Percentiles rank a stretch among this genome's conserved stretches.
phyloP scores from a whole-genome alignment of 306 rosid species.

The Luffa acutangula region DNA sequence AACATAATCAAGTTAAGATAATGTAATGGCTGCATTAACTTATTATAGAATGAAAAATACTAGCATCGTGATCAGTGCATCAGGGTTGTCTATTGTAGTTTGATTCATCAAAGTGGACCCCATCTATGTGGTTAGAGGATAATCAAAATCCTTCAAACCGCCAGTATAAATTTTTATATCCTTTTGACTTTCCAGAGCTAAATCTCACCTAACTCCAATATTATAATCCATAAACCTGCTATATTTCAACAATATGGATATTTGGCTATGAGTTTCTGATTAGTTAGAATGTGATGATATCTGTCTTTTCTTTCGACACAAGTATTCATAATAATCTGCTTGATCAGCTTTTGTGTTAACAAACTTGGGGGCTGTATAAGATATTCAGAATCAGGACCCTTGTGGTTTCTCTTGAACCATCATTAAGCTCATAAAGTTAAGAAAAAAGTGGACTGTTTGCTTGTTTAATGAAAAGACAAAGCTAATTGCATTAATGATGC shows the following conservation, averaged over 20 bases:
- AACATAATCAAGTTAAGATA: constrained; percentile 10
- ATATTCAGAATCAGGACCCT: constrained; percentile 16
- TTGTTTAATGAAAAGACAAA: background rate
- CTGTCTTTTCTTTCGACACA: constrained; percentile 32
- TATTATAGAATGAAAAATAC: background rate
- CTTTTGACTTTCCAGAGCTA: background rate
- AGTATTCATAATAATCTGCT: constrained; percentile 37
- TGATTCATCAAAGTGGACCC: background rate
- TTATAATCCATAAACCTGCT: constrained; percentile 23
- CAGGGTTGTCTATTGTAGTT: background rate
- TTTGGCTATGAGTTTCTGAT: constrained; percentile 10
- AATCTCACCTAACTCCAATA: constrained; percentile 20
- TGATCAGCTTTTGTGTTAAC: constrained; percentile 1
- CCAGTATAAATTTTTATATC: background rate
- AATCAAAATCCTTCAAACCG: background rate
- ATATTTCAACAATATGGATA: constrained; percentile 11
- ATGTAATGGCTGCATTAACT: background rate
- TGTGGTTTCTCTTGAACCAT: constrained; percentile 22
- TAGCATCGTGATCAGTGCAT: background rate
- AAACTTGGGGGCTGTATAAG: constrained; percentile 20
- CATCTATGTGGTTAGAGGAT: background rate
- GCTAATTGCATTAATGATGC: constrained; percentile 8
- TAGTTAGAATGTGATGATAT: constrained; percentile 8
- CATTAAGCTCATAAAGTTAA: constrained; percentile 18
- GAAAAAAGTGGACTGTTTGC: constrained; percentile 17